Evolutionary conservation across 2,329 filamentous ascomycete species (phyloP).

Genomic region (Pseudogymnoascus sp.): DNA sequence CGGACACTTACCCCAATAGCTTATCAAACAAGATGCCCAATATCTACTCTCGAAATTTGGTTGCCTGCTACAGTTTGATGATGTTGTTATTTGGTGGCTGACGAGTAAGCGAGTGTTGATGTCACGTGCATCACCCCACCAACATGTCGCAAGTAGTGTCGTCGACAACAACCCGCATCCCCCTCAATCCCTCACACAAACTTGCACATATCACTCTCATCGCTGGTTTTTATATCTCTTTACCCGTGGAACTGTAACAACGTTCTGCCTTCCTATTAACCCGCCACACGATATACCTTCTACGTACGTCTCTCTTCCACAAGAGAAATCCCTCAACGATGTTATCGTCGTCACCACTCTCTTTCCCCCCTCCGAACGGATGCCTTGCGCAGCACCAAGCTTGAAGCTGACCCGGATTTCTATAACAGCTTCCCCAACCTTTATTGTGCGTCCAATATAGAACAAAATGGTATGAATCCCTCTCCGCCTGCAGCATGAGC

Average conservation of each 20-base stretch:
- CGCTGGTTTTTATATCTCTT: constrained; percentile 2
- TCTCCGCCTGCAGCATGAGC: background rate
- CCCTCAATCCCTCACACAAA: constrained; percentile 9
- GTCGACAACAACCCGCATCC: constrained; percentile 8
- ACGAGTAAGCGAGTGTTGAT: background rate
- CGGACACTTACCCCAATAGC: background rate
- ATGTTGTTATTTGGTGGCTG: constrained; percentile 6
- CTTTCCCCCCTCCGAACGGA: background rate
- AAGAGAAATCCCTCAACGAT: constrained; percentile 2
- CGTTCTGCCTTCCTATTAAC: background rate
- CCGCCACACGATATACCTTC: background rate
- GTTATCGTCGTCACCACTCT: constrained; percentile 1
- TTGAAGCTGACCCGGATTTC: background rate
- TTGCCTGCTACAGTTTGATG: background rate
- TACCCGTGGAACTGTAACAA: background rate
- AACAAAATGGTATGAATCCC: background rate
- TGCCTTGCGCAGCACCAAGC: background rate
- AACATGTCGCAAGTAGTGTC: constrained; percentile 8
- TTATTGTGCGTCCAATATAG: background rate
- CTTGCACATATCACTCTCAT: background rate
- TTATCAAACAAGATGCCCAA: background rate
- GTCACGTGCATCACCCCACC: constrained; percentile 6
- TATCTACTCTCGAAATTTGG: background rate
- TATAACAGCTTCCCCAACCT: background rate
- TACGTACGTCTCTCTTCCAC: background rate